Evolutionary conservation across 495 filamentous ascomycete species (phyloP).

Genomic region (Podospora pseudopauciseta): DNA sequence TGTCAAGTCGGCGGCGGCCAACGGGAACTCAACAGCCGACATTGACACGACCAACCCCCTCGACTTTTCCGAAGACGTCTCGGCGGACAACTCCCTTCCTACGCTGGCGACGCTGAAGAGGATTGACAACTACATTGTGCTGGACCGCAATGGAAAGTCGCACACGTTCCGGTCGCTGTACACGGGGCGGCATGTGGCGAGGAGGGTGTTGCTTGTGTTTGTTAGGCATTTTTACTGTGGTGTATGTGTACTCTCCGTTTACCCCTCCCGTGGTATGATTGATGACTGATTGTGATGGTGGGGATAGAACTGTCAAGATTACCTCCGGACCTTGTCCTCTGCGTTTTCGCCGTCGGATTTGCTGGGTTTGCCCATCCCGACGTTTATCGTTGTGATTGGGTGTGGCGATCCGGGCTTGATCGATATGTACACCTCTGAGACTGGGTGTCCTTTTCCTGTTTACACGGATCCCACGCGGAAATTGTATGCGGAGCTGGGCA

Average conservation of each 20-base stretch:
- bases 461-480: constrained; percentile 71
- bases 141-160: constrained; percentile 60
- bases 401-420: constrained; percentile 76
- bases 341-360: constrained; percentile 57
- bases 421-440: constrained; percentile 58
- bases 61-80: constrained; percentile 46
- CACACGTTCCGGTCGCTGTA: constrained; percentile 68
- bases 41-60: constrained; percentile 23
- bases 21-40: background rate
- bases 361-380: constrained; percentile 51
- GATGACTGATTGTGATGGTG: background rate
- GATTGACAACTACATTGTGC: constrained; percentile 56
- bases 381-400: constrained; percentile 69
- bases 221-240: constrained; percentile 90
- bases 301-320: constrained; percentile 66
- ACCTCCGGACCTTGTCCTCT: constrained; percentile 59
- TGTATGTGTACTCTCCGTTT: constrained; percentile 32
- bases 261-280: no score
- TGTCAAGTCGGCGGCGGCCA: background rate
- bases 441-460: constrained; percentile 70
- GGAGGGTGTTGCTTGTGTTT: constrained; percentile 70
- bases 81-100: constrained; percentile 53
- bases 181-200: constrained; percentile 48
- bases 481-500: constrained; percentile 69
- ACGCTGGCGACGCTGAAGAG: constrained; percentile 44